Evolutionary conservation across 768 basidiomycete species (phyloP), one percentile per base, ranked within the genome.

Genomic region (Dacryopinax spathularia): DNA sequence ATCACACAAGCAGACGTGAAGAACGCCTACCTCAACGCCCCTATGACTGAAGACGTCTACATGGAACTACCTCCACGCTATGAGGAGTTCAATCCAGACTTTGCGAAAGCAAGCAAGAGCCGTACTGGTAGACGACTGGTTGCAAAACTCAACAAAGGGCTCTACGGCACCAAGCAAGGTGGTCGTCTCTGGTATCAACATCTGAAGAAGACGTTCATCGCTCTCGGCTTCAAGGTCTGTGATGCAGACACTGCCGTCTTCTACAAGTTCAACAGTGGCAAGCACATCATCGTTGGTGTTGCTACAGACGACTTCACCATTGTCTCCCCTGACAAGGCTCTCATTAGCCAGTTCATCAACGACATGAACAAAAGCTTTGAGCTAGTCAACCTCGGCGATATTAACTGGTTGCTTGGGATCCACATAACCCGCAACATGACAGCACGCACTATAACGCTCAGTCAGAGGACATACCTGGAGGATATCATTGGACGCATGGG

Each of bases 381-480:
- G 2, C 34, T 64, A 18, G 33, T 34, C 12, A 60, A 0, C 61
- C 65, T 0, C 4, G 63, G 63, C 9, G 15, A 2, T 5, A 12
- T 64, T 1, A 2, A 31, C 16, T 37, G 5, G 33, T 39, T 63
- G 29, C 60, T 61, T 20, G 59, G 6, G 4, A 64, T 65, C 62
- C 25, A 65, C 4, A 0, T 33, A 29, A 48, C 67, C 18, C 69
- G 72, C 0, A 71, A 78, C 27, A 65, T 66, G 5, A 12, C 41
- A 1, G 36, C 56, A 3, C 62, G 65, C 18, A 68, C 67, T 0
- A 64, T 75, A 2, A 20, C 61, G 25, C 48, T 71, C 31, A 66
- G 66, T 0, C 69, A 70, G 41, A 59, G 60, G 13, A 60, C 68
- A 60, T 64, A 74, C 43, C 69, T 71, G 43, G 64, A 68, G 4